Percentiles rank a stretch among this genome's conserved stretches.
Evolutionary conservation across 345 rosid genomes (phyloP).

Genomic region (Abelmoschus esculentus): DNA sequence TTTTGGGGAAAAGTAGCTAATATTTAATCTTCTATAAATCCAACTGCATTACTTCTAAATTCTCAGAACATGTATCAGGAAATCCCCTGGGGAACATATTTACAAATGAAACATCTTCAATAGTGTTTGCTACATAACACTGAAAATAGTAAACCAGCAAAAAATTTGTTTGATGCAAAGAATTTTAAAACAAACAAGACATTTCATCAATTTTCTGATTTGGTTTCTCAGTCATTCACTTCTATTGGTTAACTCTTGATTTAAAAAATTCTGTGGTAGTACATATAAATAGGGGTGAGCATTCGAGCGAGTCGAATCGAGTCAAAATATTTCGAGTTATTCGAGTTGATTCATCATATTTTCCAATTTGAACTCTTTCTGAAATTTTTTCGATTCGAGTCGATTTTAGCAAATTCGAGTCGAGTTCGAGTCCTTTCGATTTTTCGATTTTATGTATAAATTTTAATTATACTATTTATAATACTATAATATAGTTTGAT

Average conservation of each 20-base stretch:
- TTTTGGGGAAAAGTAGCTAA: background rate
- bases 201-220: background rate
- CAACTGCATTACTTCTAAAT: background rate
- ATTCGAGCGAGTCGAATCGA: too few relatives aligned
- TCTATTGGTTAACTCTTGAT: background rate
- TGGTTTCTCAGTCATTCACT: background rate
- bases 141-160: constrained; percentile 2
- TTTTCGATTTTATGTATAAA: too few relatives aligned
- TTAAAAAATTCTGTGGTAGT: background rate
- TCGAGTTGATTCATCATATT: too few relatives aligned
- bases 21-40: background rate
- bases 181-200: background rate
- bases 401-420: too few relatives aligned
- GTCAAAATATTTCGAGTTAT: too few relatives aligned
- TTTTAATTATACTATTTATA: too few relatives aligned
- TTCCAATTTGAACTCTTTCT: too few relatives aligned
- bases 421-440: too few relatives aligned
- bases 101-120: background rate
- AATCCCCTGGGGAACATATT: background rate
- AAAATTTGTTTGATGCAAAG: background rate
- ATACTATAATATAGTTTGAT: too few relatives aligned
- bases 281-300: too few relatives aligned
- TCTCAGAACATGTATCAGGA: background rate
- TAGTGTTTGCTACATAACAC: background rate
- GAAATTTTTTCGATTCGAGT: too few relatives aligned